Percentiles rank a stretch among this genome's conserved stretches.
Conservation (phyloP, 345 rosid genomes). For the Triadica sebifera region DNA sequence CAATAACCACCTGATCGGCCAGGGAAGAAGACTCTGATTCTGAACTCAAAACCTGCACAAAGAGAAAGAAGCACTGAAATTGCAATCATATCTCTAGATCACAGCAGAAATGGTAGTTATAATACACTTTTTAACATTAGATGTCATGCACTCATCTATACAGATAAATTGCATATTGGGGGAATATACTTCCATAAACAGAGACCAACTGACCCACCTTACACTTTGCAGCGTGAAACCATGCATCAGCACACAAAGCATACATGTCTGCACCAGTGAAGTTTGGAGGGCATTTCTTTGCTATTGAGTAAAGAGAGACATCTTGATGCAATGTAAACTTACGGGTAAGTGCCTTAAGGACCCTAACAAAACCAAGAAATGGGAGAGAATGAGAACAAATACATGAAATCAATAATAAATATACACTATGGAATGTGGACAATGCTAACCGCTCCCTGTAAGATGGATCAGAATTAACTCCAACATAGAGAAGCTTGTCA, state of each 20-base stretch:
- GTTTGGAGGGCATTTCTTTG: conserved; percentile 81
- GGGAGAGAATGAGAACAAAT: conserved; percentile 3
- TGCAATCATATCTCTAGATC: neutral
- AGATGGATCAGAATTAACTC: conserved; percentile 86
- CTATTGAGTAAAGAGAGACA: conserved; percentile 74
- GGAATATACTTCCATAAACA: neutral
- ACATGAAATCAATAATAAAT: neutral
- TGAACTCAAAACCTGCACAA: conserved; percentile 49
- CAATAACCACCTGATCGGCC: conserved; percentile 57
- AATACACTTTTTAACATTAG: no score
- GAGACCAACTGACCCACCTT: conserved; percentile 44
- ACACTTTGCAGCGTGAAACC: conserved; percentile 96
- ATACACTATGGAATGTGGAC: conserved; percentile 2
- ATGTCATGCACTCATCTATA: neutral
- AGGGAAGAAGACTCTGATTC: conserved; percentile 40
- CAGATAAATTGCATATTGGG: neutral
- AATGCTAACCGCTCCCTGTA: conserved; percentile 73
- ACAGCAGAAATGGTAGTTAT: neutral
- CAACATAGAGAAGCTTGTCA: conserved; percentile 90
- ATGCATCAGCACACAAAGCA: conserved; percentile 97
- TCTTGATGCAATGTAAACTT: conserved; percentile 78
- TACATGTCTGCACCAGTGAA: conserved; percentile 99
- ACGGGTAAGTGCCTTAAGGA: conserved; percentile 92
- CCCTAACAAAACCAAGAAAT: conserved; percentile 44
- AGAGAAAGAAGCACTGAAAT: conserved; percentile 10